Conservation (phyloP, 495 filamentous ascomycete genomes). For the Daldinia loculata region DNA sequence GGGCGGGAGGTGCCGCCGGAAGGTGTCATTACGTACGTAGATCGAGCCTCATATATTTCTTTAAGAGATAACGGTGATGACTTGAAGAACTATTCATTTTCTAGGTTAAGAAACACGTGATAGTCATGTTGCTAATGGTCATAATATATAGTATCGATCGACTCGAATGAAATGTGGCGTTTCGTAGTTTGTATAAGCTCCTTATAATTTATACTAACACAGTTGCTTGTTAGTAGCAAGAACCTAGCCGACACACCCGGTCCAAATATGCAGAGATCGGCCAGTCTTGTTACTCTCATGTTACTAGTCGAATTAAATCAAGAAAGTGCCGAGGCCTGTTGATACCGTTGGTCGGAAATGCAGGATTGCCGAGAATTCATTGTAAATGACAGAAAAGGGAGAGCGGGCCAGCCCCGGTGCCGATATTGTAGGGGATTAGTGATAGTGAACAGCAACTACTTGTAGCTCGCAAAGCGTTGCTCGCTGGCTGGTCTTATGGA, state of each 20-base stretch:
- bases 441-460: conserved; percentile 6
- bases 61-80: background rate
- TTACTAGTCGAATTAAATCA: conserved; percentile 1
- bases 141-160: background rate
- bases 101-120: background rate
- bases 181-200: background rate
- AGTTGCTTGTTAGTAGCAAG: background rate
- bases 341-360: conserved; percentile 15
- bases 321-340: background rate
- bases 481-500: background rate
- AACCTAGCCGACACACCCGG: conserved; percentile 5
- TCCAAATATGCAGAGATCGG: conserved; percentile 5
- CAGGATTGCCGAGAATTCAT: conserved; percentile 13
- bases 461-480: background rate
- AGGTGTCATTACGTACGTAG: conserved; percentile 29
- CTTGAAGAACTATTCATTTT: background rate
- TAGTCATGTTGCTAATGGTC: background rate
- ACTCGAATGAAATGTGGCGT: background rate
- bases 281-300: background rate
- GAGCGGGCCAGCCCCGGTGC: conserved; percentile 4
- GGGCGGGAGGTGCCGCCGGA: conserved; percentile 33
- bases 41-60: conserved; percentile 30
- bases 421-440: conserved; percentile 4
- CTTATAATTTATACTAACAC: background rate
- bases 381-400: conserved; percentile 12